Percentiles rank a stretch among this genome's conserved stretches.
These are phyloP conservation scores for Fusarium pseudoanthophilum DNA, from an alignment of 2,329 filamentous ascomycete genomes.

Conservation along the genomic window DNA sequence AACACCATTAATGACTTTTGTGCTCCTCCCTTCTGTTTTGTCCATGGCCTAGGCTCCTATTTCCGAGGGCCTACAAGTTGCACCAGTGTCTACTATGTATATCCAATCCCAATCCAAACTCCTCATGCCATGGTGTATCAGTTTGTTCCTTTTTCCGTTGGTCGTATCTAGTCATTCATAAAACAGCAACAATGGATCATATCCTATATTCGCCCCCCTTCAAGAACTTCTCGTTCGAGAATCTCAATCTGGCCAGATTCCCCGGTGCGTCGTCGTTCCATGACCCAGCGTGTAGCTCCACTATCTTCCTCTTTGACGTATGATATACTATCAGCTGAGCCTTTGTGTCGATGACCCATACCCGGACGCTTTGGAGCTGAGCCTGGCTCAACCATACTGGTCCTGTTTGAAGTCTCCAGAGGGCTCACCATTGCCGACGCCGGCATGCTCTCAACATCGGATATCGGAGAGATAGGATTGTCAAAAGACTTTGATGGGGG, in stretches of 20 bases:
- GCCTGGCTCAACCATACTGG: slow-evolving; percentile 21
- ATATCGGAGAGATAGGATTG: slow-evolving; percentile 34
- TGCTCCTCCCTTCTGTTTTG: background rate
- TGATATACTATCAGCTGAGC: slow-evolving; percentile 75
- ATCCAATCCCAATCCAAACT: slow-evolving; percentile 29
- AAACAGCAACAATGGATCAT: background rate
- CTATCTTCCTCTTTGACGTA: slow-evolving; percentile 73
- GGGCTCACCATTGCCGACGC: slow-evolving; percentile 36
- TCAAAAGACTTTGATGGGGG: slow-evolving; percentile 22
- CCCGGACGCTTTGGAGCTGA: slow-evolving; percentile 24
- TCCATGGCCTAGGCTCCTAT: background rate
- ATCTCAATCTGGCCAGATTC: slow-evolving; percentile 74
- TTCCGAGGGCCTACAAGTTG: slow-evolving; percentile 4
- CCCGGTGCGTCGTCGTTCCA: slow-evolving; percentile 73
- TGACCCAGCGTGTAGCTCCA: slow-evolving; percentile 72
- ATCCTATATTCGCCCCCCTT: slow-evolving; percentile 61
- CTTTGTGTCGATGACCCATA: slow-evolving; percentile 61
- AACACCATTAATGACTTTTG: slow-evolving; percentile 35
- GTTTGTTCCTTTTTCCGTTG: slow-evolving; percentile 6
- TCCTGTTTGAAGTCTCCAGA: slow-evolving; percentile 31
- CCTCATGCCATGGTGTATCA: slow-evolving; percentile 22
- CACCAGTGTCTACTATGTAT: slow-evolving; percentile 30
- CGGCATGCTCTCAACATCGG: slow-evolving; percentile 32
- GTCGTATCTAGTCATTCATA: slow-evolving; percentile 18
- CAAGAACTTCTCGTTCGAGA: slow-evolving; percentile 72